These are phyloP conservation scores for Gymnopilus junonius DNA, from an alignment of 768 basidiomycete species.

Conservation along the genomic window DNA sequence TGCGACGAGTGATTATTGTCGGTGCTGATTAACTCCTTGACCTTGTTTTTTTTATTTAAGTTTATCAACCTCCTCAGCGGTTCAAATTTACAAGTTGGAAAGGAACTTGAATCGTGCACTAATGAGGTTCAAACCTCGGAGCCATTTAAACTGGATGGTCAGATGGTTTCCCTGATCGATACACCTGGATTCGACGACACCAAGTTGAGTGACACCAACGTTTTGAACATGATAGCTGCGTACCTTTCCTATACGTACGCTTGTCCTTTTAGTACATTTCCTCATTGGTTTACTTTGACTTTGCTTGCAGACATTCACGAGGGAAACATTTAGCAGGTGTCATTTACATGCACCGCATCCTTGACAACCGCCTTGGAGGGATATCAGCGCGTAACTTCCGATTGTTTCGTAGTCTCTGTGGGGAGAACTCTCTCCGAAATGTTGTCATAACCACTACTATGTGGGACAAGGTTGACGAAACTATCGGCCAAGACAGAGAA, in stretches of 20 bases:
- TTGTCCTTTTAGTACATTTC: neutral
- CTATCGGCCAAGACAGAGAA: conserved; percentile 48
- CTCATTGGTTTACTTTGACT: neutral
- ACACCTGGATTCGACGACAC: conserved; percentile 68
- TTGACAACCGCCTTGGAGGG: conserved; percentile 53
- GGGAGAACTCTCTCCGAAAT: conserved; percentile 49
- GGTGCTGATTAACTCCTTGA: neutral
- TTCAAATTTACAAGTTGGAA: conserved; percentile 48
- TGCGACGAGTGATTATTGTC: conserved; percentile 12
- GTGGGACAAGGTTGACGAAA: conserved; percentile 49
- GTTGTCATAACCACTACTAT: conserved; percentile 59
- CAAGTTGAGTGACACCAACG: conserved; percentile 46
- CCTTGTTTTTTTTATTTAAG: conserved; percentile 31
- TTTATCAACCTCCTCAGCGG: conserved; percentile 60
- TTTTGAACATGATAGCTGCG: conserved; percentile 53
- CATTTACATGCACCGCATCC: conserved; percentile 60
- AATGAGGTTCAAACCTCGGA: conserved; percentile 44
- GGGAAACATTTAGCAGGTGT: conserved; percentile 51
- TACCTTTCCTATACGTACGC: conserved; percentile 39
- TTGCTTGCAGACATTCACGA: conserved; percentile 33
- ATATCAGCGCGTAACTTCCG: conserved; percentile 55
- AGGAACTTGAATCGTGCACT: conserved; percentile 55
- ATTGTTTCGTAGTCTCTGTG: conserved; percentile 58
- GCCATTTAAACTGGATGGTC: conserved; percentile 47
- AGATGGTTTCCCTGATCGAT: conserved; percentile 51